These are phyloP conservation scores for Dichotomopilus funicola DNA, from an alignment of 2,329 filamentous ascomycete species.

Conservation along the genomic window DNA sequence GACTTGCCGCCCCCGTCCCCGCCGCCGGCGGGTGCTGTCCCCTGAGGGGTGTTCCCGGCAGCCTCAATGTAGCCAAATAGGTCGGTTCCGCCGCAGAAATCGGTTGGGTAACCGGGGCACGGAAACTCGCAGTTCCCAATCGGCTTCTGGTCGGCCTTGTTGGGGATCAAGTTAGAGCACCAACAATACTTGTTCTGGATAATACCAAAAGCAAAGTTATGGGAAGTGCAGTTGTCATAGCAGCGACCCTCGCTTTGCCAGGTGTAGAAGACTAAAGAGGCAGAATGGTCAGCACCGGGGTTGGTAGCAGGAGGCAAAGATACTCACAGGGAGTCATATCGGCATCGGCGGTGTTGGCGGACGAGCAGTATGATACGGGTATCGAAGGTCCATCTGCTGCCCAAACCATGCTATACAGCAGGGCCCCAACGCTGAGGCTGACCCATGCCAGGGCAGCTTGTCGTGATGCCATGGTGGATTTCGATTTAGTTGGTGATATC, in stretches of 20 bases:
- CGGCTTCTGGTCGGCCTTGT: slow-evolving; percentile 34
- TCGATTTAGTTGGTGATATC: not conserved
- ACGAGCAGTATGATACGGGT: slow-evolving; percentile 39
- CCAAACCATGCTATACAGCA: slow-evolving; percentile 22
- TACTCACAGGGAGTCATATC: slow-evolving; percentile 37
- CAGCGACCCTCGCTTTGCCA: slow-evolving; percentile 68
- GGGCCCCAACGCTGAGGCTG: slow-evolving; percentile 15
- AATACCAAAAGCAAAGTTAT: slow-evolving; percentile 59
- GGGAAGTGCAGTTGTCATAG: slow-evolving; percentile 47
- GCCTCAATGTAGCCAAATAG: slow-evolving; percentile 62
- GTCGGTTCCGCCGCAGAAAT: slow-evolving; percentile 57
- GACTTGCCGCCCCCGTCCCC: no score
- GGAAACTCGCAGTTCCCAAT: slow-evolving; percentile 44
- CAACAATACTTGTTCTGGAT: slow-evolving; percentile 61
- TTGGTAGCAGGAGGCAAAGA: not conserved
- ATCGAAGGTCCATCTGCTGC: slow-evolving; percentile 25
- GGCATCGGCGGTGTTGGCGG: slow-evolving; percentile 39
- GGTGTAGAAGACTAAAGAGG: slow-evolving; percentile 42
- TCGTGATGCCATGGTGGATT: slow-evolving; percentile 16
- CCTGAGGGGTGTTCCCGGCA: slow-evolving; percentile 9
- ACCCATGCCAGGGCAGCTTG: slow-evolving; percentile 18
- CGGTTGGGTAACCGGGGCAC: slow-evolving; percentile 63
- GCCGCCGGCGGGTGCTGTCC: slow-evolving; percentile 11
- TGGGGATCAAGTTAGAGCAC: slow-evolving; percentile 66
- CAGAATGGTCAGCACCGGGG: not conserved